Conservation (phyloP, 495 filamentous ascomycete genomes). For the Emericellopsis terricola region DNA sequence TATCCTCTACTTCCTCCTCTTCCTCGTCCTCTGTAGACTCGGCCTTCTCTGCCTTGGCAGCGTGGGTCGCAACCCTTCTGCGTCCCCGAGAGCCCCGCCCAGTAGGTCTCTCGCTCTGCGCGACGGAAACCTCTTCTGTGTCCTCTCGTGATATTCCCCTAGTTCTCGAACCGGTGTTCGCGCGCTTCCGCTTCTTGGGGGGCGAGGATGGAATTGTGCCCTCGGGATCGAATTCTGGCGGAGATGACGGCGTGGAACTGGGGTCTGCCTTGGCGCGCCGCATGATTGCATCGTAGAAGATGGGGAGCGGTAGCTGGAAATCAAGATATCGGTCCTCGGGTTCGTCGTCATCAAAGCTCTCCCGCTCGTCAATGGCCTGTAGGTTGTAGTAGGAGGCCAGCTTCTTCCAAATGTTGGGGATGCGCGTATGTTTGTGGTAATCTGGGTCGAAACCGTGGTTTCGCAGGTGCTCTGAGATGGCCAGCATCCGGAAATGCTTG, state of each 20-base stretch:
- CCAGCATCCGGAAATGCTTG: slow-evolving; percentile 92
- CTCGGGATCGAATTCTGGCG: slow-evolving; percentile 29
- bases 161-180: slow-evolving; percentile 18
- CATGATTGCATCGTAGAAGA: slow-evolving; percentile 63
- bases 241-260: slow-evolving; percentile 36
- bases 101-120: slow-evolving; percentile 12
- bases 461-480: slow-evolving; percentile 68
- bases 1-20: slow-evolving; percentile 36
- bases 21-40: slow-evolving; percentile 47
- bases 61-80: slow-evolving; percentile 21
- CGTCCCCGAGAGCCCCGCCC: slow-evolving; percentile 17
- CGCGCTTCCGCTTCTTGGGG: slow-evolving; percentile 36
- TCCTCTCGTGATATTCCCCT: slow-evolving; percentile 36
- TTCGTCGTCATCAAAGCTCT: slow-evolving; percentile 40
- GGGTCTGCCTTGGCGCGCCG: slow-evolving; percentile 40
- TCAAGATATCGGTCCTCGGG: slow-evolving; percentile 37
- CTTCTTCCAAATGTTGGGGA: slow-evolving; percentile 84
- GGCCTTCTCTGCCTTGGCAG: slow-evolving; percentile 12
- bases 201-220: slow-evolving; percentile 8
- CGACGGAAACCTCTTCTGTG: slow-evolving; percentile 25
- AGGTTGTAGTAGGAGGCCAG: slow-evolving; percentile 72
- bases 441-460: slow-evolving; percentile 68
- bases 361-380: slow-evolving; percentile 73
- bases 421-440: slow-evolving; percentile 57
- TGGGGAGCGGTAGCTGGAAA: slow-evolving; percentile 60